phyloP scores from a whole-genome alignment of 352 stramenopile species.

The Phytopythium litorale region DNA sequence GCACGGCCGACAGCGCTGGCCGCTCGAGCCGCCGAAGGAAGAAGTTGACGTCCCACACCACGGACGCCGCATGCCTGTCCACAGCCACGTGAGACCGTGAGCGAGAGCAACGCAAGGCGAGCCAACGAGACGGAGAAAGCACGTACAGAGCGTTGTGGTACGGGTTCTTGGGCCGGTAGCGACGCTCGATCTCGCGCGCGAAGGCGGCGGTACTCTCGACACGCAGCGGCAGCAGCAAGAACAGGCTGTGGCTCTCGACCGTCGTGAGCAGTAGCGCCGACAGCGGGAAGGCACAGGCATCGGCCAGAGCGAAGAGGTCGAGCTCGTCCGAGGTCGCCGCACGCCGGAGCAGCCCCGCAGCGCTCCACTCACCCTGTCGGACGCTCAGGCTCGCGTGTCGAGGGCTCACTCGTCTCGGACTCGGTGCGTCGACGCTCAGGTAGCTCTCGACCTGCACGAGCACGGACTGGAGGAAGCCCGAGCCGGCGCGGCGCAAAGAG shows the following conservation, averaged over 20 bases:
- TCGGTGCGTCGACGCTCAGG: constrained; percentile 6
- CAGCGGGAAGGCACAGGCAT: constrained; percentile 42
- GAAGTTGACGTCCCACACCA: constrained; percentile 72
- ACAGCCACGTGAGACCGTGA: neutral
- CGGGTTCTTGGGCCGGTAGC: constrained; percentile 68
- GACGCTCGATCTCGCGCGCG: constrained; percentile 55
- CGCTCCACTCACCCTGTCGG: constrained; percentile 22
- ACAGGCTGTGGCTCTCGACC: constrained; percentile 62
- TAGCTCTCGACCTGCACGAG: constrained; percentile 49
- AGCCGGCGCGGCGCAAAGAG: constrained; percentile 41
- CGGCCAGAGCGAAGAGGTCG: constrained; percentile 47
- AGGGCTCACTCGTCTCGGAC: neutral
- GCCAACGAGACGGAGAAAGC: neutral
- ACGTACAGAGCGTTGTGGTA: constrained; percentile 79
- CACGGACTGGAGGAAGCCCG: constrained; percentile 50
- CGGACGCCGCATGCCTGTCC: constrained; percentile 58
- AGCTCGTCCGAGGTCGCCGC: constrained; percentile 37
- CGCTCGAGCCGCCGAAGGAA: constrained; percentile 49
- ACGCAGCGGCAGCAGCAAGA: constrained; percentile 45
- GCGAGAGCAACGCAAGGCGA: neutral
- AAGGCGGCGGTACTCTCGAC: constrained; percentile 53
- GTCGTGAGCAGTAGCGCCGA: constrained; percentile 60
- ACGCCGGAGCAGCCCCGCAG: constrained; percentile 31
- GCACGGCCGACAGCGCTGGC: constrained; percentile 28
- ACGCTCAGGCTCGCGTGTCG: neutral